Evolutionary conservation across 2,329 filamentous ascomycete genomes (phyloP), one percentile per base, ranked within the genome.

Genomic region (Fusarium coffeatum): DNA sequence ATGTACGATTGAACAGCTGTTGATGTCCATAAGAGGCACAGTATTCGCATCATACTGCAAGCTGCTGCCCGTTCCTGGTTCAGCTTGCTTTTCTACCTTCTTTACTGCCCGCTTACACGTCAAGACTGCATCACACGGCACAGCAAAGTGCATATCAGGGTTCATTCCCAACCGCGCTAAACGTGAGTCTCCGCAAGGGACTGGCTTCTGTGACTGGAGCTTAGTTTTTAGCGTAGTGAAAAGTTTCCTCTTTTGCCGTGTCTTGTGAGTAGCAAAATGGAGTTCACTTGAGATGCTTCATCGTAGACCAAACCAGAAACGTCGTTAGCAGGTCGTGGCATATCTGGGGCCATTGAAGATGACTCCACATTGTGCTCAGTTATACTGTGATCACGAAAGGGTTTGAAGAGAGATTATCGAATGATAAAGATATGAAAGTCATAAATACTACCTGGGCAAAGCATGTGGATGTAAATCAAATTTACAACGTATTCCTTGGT

Each of bases 271-370:
- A 30, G 40, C 48, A 40, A 57, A 32, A 49, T 28, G 32, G 40
- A 34, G 32, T 57, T 23, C 18, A n/a, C 40, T 47, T 51, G 62
- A 49, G 53, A 67, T 63, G 58, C 67, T 64, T 59, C 40, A 64
- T 68, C 42, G 46, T 45, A 23, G 45, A 50, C 68, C 64, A 71
- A 68, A 51, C 68, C 68, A 59, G 42, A 69, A 71, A 45, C 59
- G 68, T 66, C 53, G 37, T 62, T 65, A 71, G 64, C 25, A 62
- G 43, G 15, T 42, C 15, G 20, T 37, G 47, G 41, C 46, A 64
- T 68, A 47, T 56, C 66, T 64, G 64, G 64, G 54, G 58, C 51
- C 41, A 32, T 51, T 23, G 32, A 49, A 16, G 51, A 46, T 28
- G 48, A 48, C 62, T 64, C 63, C 67, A 70, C 63, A 25, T 18